Conservation (phyloP, 129 eudicot genomes). For the Centrapalus pauciflorus region DNA sequence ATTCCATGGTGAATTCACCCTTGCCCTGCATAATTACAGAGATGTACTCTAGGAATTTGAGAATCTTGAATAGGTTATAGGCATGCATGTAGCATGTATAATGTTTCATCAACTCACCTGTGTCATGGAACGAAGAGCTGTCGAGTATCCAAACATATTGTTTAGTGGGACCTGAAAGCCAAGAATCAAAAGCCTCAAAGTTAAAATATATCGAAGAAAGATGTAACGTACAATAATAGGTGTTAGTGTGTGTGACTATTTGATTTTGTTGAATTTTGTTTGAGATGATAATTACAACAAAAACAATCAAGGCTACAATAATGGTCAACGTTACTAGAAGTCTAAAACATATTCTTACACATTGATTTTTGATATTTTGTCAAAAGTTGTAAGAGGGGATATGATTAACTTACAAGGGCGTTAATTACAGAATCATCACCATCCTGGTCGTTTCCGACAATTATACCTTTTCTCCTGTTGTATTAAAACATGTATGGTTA, state of each 20-base stretch:
- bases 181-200: background rate
- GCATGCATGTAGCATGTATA: background rate
- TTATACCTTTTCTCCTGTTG: slow-evolving; percentile 91
- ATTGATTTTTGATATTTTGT: slow-evolving; percentile 6
- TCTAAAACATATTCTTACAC: too few species aligned
- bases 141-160: slow-evolving; percentile 97
- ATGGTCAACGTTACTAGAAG: too few species aligned
- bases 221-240: too few species aligned
- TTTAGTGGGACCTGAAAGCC: slow-evolving; percentile 83
- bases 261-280: background rate
- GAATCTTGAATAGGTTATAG: background rate
- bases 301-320: background rate
- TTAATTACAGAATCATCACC: slow-evolving; percentile 81
- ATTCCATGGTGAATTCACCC: slow-evolving; percentile 98
- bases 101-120: slow-evolving; percentile 48
- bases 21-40: slow-evolving; percentile 59
- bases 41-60: background rate
- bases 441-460: slow-evolving; percentile 96
- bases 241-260: background rate
- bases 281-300: background rate
- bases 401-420: slow-evolving; percentile 65
- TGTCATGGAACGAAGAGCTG: slow-evolving; percentile 95
- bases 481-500: slow-evolving; percentile 1
- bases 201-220: background rate
- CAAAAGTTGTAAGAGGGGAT: slow-evolving; percentile 1